A percentile compares a stretch with the other conserved stretches of the same genome.
Evolutionary conservation across 176 grass and related monocot genomes (phyloP).

Genomic region (Avena insularis): DNA sequence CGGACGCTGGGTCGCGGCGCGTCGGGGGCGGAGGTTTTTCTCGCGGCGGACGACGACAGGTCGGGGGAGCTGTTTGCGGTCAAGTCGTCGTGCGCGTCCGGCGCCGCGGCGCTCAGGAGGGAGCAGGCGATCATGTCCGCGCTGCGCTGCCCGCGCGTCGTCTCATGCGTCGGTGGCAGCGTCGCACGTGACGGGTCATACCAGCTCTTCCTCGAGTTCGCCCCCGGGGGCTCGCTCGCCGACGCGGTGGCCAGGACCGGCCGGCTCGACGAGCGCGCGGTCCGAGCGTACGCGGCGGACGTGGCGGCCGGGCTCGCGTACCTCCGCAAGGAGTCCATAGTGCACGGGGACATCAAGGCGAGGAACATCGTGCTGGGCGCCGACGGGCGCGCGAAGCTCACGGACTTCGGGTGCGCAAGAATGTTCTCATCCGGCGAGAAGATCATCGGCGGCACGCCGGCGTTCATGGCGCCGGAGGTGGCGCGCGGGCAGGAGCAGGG

Average conservation of each 20-base stretch:
- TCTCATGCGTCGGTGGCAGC: slow-evolving; percentile 64
- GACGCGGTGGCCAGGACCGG: background rate
- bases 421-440: background rate
- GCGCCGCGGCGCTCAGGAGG: background rate
- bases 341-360: slow-evolving; percentile 83
- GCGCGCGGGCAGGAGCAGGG: slow-evolving; percentile 76
- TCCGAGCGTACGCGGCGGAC: background rate
- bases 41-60: no score
- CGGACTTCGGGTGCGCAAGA: slow-evolving; percentile 75
- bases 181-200: background rate
- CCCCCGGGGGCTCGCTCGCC: slow-evolving; percentile 45
- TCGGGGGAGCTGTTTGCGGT: background rate
- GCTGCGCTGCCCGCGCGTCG: slow-evolving; percentile 62
- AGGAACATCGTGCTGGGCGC: slow-evolving; percentile 67
- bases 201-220: slow-evolving; percentile 70
- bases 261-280: accelerated
- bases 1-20: slow-evolving; percentile 69
- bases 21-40: slow-evolving; percentile 41
- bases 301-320: slow-evolving; percentile 44
- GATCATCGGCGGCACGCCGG: slow-evolving; percentile 61
- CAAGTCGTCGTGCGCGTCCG: background rate
- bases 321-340: slow-evolving; percentile 46
- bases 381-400: slow-evolving; percentile 64
- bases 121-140: slow-evolving; percentile 12
- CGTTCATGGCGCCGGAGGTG: slow-evolving; percentile 95